Conservation (phyloP, 768 basidiomycete genomes). For the Termitomyces sp. region DNA sequence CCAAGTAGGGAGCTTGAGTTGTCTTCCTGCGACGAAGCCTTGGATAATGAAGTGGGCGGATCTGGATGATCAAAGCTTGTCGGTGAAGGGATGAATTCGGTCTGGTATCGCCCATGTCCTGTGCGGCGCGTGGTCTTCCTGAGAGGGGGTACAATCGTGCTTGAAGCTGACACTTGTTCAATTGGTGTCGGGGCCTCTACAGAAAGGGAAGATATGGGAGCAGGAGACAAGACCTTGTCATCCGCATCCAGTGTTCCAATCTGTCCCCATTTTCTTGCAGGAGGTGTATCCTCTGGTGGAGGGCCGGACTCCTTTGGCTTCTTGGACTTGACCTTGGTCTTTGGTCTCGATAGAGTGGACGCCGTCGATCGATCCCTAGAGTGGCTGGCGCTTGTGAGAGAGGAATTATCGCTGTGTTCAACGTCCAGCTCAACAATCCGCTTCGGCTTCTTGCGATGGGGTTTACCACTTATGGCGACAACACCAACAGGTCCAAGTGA, state of each 20-base stretch:
- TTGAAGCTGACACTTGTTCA: background rate
- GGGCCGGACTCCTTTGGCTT: slow-evolving; percentile 13
- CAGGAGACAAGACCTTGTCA: background rate
- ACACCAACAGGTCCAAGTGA: slow-evolving; percentile 33
- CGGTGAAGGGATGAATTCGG: slow-evolving; percentile 36
- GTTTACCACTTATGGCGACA: slow-evolving; percentile 33
- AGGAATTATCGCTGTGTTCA: slow-evolving; percentile 34
- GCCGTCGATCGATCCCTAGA: slow-evolving; percentile 30
- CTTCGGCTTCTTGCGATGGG: slow-evolving; percentile 59
- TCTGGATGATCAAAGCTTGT: slow-evolving; percentile 11
- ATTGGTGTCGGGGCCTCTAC: slow-evolving; percentile 8
- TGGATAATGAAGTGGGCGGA: slow-evolving; percentile 7
- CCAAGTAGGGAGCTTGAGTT: slow-evolving; percentile 6
- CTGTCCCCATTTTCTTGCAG: slow-evolving; percentile 16
- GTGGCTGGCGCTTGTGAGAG: slow-evolving; percentile 22
- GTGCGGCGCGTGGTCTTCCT: slow-evolving; percentile 21
- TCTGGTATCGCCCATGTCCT: slow-evolving; percentile 50
- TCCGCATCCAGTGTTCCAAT: slow-evolving; percentile 15
- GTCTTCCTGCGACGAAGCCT: slow-evolving; percentile 2
- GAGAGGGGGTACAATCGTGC: background rate
- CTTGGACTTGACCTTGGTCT: slow-evolving; percentile 19
- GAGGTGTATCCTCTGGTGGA: background rate
- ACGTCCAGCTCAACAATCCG: slow-evolving; percentile 78
- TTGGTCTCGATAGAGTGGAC: slow-evolving; percentile 17
- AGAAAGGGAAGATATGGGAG: background rate